Evolutionary conservation across 208 protist species (phyloP).

Genomic region (Balamuthia mandrillaris): DNA sequence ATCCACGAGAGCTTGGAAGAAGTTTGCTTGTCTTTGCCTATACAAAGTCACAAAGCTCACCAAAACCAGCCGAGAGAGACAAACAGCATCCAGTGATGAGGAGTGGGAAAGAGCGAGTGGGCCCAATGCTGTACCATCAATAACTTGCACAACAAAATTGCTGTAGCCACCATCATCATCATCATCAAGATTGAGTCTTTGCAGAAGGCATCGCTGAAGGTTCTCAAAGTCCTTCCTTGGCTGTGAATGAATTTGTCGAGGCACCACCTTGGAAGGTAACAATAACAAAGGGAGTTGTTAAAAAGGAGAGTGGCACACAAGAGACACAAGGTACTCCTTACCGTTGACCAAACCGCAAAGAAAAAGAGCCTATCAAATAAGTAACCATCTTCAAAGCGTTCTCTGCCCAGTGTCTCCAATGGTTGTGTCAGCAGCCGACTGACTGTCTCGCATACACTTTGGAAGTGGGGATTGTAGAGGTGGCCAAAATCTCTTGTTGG

Average conservation of each 20-base stretch:
- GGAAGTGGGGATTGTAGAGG: not conserved
- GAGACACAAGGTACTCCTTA: not conserved
- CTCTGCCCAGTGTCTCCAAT: not conserved
- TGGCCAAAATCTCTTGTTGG: not conserved
- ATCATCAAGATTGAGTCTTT: not conserved
- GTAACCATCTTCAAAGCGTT: not conserved
- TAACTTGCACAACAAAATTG: not conserved
- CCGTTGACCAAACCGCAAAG: not conserved
- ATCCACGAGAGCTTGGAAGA: not conserved
- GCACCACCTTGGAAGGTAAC: too few species aligned
- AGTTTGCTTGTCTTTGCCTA: not conserved
- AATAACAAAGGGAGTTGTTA: too few species aligned
- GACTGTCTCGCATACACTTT: too few species aligned
- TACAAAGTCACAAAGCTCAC: not conserved
- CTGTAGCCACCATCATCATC: not conserved
- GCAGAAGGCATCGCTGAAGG: not conserved
- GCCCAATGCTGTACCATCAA: not conserved
- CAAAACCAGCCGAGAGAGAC: not conserved
- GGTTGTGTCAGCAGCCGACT: not conserved
- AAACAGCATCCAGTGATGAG: not conserved
- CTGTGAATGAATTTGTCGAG: too few species aligned
- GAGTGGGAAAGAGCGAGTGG: not conserved
- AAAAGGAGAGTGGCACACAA: too few species aligned
- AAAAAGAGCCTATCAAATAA: not conserved
- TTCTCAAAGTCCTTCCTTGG: too few species aligned